Conservation (phyloP, 75 land plant genomes). For the Ceratopteris richardii region DNA sequence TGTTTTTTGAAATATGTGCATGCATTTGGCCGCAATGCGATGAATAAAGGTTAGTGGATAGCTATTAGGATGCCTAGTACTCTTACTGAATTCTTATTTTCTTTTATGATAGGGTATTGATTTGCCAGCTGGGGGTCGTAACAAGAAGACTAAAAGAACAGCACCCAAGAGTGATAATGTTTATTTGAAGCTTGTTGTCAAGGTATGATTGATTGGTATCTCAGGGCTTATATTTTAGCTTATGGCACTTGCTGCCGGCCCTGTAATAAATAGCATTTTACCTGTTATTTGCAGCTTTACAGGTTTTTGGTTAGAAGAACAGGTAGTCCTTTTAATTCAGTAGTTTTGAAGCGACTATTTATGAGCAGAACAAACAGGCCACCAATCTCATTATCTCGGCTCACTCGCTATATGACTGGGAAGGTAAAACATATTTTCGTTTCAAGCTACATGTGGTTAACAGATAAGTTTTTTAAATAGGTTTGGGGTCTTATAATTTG, state of each 20-base stretch:
- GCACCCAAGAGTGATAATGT: conserved; percentile 71
- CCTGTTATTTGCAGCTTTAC: conserved; percentile 38
- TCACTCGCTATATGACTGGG: conserved; percentile 39
- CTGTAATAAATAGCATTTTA: not conserved
- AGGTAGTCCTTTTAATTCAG: no score
- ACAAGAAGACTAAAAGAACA: conserved; percentile 59
- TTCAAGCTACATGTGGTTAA: no score
- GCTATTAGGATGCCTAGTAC: no score
- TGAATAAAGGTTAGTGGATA: no score
- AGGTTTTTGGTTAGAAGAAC: conserved; percentile 68
- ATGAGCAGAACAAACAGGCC: no score
- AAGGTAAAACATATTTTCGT: no score
- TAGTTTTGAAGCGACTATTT: conserved; percentile 63
- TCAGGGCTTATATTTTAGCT: no score
- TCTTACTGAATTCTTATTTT: not conserved
- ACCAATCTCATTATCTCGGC: conserved; percentile 62
- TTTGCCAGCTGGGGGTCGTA: conserved; percentile 61
- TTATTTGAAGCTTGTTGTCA: conserved; percentile 73
- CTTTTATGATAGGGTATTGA: conserved; percentile 48
- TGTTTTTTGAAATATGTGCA: no score
- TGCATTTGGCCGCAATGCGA: no score
- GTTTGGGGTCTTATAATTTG: no score
- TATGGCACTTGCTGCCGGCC: conserved; percentile 1
- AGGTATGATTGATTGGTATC: conserved; percentile 27
- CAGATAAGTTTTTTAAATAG: no score